Base-by-base conservation (phyloP, 305 asterid species). In the Fraxinus paxiana region DNA sequence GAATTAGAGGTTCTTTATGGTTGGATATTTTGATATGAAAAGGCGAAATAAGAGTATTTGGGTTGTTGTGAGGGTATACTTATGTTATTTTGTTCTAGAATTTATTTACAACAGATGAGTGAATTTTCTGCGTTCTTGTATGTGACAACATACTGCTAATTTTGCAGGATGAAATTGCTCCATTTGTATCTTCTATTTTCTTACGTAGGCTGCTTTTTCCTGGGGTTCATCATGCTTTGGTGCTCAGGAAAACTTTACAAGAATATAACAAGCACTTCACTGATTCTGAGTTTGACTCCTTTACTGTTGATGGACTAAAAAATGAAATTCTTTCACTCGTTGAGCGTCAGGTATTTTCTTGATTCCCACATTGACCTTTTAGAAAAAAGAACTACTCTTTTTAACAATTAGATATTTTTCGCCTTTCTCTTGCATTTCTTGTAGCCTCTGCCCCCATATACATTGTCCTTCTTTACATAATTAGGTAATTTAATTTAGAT, bases 121-220 rank as follows among this genome's bases (percentile, higher is more conserved):
- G 37, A 13, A 69, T 28, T 69, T 30, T 69, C 37, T 31, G 75
- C 10, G 3, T 30, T 69, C 24, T 46, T 84, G 70, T 63, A 69
- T 75, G 84, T 86, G 63, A 85, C 72, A 74, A 56, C 63, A 80
- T 83, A 38, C 77, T 31, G 35, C 59, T 72, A 83, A 33, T 54
- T 84, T 65, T 87, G 90, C 99, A 96, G 99, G 99, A 94, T 84
- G 97, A 92, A 86, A 86, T 96, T 78, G 82, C 87, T 79, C 88
- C 95, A 78, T 89, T 92, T 87, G 84, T 96, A 72, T 96, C 99
- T 82, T 91, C 97, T 79, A 87, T 96, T 78, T 94, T 89, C 87
- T 80, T 93, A 83, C 97, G 90, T 83, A 92, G 94, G 77, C 82
- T 96, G 86, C 94, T 96, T 90, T 90, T 85, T 82, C 98, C 99